Percentiles rank a stretch among this genome's conserved stretches.
Conservation (phyloP, 257 asterid species). For the Paulownia fortunei region DNA sequence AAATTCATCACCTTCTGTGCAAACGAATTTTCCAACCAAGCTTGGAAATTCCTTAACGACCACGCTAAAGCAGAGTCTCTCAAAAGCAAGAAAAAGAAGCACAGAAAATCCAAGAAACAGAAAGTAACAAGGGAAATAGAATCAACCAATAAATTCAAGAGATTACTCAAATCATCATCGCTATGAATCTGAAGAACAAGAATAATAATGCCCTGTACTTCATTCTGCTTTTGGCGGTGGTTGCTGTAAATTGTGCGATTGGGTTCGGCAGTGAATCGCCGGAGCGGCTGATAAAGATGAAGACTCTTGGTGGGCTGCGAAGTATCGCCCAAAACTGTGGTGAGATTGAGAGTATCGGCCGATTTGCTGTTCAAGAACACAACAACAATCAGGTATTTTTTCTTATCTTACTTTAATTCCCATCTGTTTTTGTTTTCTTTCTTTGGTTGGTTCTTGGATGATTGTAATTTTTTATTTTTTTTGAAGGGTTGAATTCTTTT, state of each 20-base stretch:
- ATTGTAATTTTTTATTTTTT: background rate
- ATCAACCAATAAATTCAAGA: constrained; percentile 1
- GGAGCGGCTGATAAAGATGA: constrained; percentile 28
- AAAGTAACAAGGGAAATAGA: background rate
- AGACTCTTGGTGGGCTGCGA: constrained; percentile 44
- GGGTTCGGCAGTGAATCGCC: constrained; percentile 34
- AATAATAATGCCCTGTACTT: constrained; percentile 12
- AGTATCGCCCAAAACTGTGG: constrained; percentile 35
- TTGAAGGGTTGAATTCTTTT: background rate
- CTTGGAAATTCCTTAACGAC: constrained; percentile 20
- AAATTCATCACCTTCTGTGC: background rate
- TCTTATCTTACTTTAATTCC: background rate
- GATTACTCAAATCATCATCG: too few species aligned
- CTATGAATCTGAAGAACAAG: constrained; percentile 22
- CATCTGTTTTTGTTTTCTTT: background rate
- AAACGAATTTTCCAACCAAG: constrained; percentile 13
- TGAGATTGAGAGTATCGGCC: constrained; percentile 49
- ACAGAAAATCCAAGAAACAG: background rate
- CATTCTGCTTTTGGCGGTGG: constrained; percentile 21
- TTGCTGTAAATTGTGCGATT: constrained; percentile 18
- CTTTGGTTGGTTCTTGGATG: background rate
- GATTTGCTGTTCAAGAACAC: constrained; percentile 58
- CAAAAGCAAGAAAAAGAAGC: background rate
- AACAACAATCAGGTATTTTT: constrained; percentile 47
- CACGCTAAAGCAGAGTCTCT: constrained; percentile 6